Evolutionary conservation across 768 basidiomycete genomes (phyloP).

Genomic region (Wakefieldia striispora): DNA sequence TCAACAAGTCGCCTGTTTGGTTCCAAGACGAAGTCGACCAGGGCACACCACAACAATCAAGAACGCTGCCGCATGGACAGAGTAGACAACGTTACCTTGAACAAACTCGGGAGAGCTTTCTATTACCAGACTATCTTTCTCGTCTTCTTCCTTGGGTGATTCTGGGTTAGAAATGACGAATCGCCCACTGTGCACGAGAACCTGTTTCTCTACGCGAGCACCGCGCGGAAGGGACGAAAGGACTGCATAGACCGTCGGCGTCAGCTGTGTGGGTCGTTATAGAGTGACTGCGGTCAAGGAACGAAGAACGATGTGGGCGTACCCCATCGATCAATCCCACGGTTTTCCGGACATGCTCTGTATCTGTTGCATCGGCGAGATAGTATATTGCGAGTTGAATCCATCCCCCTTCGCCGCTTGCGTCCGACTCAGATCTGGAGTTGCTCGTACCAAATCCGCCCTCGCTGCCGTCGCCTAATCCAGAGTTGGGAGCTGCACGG

Average conservation of each 20-base stretch:
- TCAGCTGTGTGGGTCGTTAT: conserved; percentile 10
- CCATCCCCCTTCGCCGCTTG: conserved; percentile 42
- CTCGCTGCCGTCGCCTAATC: conserved; percentile 30
- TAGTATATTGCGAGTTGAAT: conserved; percentile 71
- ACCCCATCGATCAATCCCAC: conserved; percentile 30
- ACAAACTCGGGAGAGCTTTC: conserved; percentile 37
- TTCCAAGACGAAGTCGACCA: background rate
- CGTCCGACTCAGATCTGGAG: background rate
- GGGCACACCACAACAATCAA: background rate
- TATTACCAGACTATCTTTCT: conserved; percentile 39
- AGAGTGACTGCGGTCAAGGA: background rate
- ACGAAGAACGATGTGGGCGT: background rate
- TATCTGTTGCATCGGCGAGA: conserved; percentile 45
- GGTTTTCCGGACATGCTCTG: conserved; percentile 41
- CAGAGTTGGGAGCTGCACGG: conserved; percentile 48
- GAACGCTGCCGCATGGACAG: background rate
- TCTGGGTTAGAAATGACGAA: conserved; percentile 36
- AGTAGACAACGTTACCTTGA: conserved; percentile 35
- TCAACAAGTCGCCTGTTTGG: conserved; percentile 14
- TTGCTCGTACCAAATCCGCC: conserved; percentile 27
- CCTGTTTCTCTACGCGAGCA: conserved; percentile 76
- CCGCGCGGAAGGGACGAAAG: conserved; percentile 68
- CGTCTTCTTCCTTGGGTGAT: conserved; percentile 15
- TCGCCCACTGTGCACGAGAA: conserved; percentile 66
- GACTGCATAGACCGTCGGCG: conserved; percentile 55